phyloP scores from a whole-genome alignment of 2,329 filamentous ascomycete species.

The Dothideomycetidae sp. region DNA sequence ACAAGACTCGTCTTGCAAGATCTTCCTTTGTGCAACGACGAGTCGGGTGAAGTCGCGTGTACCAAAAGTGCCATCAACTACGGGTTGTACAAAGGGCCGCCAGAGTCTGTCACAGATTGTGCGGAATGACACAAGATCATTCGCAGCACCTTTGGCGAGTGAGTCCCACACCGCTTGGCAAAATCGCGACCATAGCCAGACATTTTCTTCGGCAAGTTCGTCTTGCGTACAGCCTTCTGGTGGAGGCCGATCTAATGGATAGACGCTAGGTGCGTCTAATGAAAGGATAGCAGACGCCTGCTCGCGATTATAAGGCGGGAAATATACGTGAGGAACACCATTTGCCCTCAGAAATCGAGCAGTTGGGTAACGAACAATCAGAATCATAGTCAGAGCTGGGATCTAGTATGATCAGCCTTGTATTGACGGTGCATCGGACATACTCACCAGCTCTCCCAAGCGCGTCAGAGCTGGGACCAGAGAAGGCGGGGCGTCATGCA shows the following conservation, averaged over 20 bases:
- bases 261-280: conserved; percentile 37
- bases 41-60: conserved; percentile 75
- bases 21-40: conserved; percentile 52
- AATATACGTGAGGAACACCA: conserved; percentile 63
- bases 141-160: conserved; percentile 62
- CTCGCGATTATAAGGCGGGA: conserved; percentile 67
- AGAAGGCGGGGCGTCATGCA: conserved; percentile 65
- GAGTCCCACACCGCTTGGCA: conserved; percentile 76
- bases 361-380: conserved; percentile 60
- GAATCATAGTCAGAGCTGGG: conserved; percentile 58
- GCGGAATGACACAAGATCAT: conserved; percentile 61
- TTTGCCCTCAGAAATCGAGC: conserved; percentile 55
- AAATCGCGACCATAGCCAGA: conserved; percentile 67
- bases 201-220: conserved; percentile 41
- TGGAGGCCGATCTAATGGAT: conserved; percentile 16
- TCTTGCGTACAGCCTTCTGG: conserved; percentile 30
- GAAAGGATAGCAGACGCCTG: conserved; percentile 68
- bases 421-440: conserved; percentile 11
- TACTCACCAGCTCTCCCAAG: conserved; percentile 57
- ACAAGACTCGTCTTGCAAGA: conserved; percentile 60
- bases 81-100: conserved; percentile 68
- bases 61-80: conserved; percentile 57
- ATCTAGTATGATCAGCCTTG: conserved; percentile 41
- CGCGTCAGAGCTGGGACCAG: conserved; percentile 68
- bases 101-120: conserved; percentile 62